Conservation (phyloP, 2,329 filamentous ascomycete species). For the Pseudogymnoascus sp. region DNA sequence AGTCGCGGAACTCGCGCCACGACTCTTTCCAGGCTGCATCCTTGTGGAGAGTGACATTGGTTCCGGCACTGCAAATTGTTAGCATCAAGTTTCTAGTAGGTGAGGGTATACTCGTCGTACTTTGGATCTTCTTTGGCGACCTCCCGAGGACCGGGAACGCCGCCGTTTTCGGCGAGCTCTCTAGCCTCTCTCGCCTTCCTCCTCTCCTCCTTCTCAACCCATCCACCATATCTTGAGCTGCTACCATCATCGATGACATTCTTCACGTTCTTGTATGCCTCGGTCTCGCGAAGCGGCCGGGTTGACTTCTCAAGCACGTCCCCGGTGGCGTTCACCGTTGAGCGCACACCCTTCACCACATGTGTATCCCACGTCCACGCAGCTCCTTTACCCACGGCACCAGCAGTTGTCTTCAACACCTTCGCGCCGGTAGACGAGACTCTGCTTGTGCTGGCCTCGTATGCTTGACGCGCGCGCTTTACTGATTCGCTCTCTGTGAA, state of each 20-base stretch:
- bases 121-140: slow-evolving; percentile 75
- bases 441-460: slow-evolving; percentile 75
- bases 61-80: slow-evolving; percentile 64
- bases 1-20: slow-evolving; percentile 93
- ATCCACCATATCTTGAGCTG: slow-evolving; percentile 91
- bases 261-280: slow-evolving; percentile 91
- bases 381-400: slow-evolving; percentile 80
- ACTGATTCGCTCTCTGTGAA: slow-evolving; percentile 91
- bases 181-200: slow-evolving; percentile 66
- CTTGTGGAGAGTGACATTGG: slow-evolving; percentile 91
- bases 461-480: slow-evolving; percentile 74
- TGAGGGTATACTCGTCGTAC: slow-evolving; percentile 49
- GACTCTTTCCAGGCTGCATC: slow-evolving; percentile 96
- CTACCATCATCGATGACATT: slow-evolving; percentile 95
- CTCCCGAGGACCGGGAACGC: slow-evolving; percentile 39
- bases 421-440: slow-evolving; percentile 70
- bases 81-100: slow-evolving; percentile 18
- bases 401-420: slow-evolving; percentile 77
- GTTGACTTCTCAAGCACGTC: slow-evolving; percentile 90
- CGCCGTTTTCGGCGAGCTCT: slow-evolving; percentile 48
- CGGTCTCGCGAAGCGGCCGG: slow-evolving; percentile 84
- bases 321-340: slow-evolving; percentile 77
- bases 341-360: slow-evolving; percentile 83
- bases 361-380: slow-evolving; percentile 96
- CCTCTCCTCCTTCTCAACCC: slow-evolving; percentile 93